Evolutionary conservation across 495 filamentous ascomycete genomes (phyloP).

Genomic region (Thozetella sp.): DNA sequence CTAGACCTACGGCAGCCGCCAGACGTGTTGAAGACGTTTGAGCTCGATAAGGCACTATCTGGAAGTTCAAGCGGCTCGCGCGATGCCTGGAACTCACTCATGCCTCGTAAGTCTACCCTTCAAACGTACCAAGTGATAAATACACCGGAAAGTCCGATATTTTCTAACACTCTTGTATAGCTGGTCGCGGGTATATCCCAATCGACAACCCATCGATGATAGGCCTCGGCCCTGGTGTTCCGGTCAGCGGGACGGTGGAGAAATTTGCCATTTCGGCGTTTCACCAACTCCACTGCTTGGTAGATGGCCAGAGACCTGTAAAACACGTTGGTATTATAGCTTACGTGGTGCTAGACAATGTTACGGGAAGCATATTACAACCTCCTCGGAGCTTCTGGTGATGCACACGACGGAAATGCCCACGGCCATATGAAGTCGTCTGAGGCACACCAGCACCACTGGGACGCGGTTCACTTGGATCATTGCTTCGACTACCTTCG

Average conservation of each 20-base stretch:
- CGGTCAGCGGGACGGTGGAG: background rate
- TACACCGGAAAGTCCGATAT: background rate
- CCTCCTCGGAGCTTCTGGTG: conserved; percentile 6
- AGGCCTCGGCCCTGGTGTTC: background rate
- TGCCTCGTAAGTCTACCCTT: background rate
- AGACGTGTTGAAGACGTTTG: background rate
- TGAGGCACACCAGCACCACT: conserved; percentile 9
- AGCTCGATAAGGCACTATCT: background rate
- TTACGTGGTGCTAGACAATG: background rate
- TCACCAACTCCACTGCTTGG: conserved; percentile 48
- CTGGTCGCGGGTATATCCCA: background rate
- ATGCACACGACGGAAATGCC: background rate
- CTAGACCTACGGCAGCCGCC: background rate
- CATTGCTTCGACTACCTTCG: conserved; percentile 47
- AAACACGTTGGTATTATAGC: conserved; percentile 22
- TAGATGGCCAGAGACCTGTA: conserved; percentile 35
- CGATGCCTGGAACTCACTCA: background rate
- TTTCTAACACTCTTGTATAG: background rate
- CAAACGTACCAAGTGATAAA: no score
- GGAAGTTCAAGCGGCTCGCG: background rate
- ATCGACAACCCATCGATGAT: background rate
- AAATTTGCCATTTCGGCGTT: conserved; percentile 34
- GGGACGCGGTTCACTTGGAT: conserved; percentile 35
- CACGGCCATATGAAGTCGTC: background rate
- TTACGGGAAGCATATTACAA: background rate